phyloP scores from a whole-genome alignment of 371 early-diverging fungal genomes.

The Mucor piriformis region DNA sequence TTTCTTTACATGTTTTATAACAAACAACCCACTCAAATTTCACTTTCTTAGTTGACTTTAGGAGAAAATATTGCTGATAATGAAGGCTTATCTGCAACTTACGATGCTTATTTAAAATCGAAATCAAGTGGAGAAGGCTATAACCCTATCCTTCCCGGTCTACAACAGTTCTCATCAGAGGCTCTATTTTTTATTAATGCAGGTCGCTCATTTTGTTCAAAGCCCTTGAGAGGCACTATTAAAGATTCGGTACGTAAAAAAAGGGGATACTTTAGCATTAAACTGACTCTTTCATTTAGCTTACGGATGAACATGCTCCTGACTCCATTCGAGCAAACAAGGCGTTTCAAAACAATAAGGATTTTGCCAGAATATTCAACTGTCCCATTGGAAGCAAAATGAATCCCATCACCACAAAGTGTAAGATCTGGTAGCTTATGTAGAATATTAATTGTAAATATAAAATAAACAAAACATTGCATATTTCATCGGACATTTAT shows the following conservation, averaged over 20 bases:
- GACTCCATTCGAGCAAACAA: constrained; percentile 55
- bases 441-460: too few relatives aligned
- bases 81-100: constrained; percentile 60
- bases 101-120: constrained; percentile 40
- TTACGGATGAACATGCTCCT: constrained; percentile 55
- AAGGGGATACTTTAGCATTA: not conserved
- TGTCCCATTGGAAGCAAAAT: constrained; percentile 52
- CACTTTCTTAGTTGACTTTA: constrained; percentile 47
- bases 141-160: constrained; percentile 25
- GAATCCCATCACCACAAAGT: constrained; percentile 46
- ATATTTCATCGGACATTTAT: too few relatives aligned
- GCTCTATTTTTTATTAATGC: constrained; percentile 52
- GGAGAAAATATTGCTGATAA: constrained; percentile 81
- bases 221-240: constrained; percentile 26
- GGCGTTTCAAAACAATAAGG: constrained; percentile 51
- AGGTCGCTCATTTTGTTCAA: constrained; percentile 47
- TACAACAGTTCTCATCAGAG: constrained; percentile 34
- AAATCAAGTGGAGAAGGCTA: constrained; percentile 33
- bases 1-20: not conserved
- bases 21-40: not conserved
- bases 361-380: constrained; percentile 59
- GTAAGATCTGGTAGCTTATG: constrained; percentile 41
- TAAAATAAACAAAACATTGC: too few relatives aligned
- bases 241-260: constrained; percentile 21
- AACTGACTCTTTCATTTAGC: constrained; percentile 1